Evolutionary conservation across 2,329 filamentous ascomycete genomes (phyloP), one percentile per base, ranked within the genome.

Genomic region (Sclerotinia sclerotiorum): DNA sequence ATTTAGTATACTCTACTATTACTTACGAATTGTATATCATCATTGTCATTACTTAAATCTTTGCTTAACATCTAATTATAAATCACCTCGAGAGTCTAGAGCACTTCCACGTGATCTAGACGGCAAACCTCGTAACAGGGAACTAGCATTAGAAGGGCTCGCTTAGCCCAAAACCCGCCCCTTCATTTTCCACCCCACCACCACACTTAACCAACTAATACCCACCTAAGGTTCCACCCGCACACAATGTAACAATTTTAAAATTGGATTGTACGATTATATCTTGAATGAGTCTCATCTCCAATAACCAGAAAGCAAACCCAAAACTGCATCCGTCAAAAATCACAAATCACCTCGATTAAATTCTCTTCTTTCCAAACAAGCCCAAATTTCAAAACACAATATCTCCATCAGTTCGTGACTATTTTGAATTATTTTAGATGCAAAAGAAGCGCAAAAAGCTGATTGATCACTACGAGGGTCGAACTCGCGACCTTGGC

Each of bases 131-230:
- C n/a, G n/a, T n/a, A n/a, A n/a, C n/a, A n/a, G n/a, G 54, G 32
- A 39, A 13, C 32, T 32, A 57, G n/a, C 6, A 27, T 11, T 27
- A 27, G 35, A 15, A 44, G 24, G 56, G 4, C 19, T 58, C 56
- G 56, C 56, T 58, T 58, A 58, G 35, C 7, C n/a, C 10, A 19
- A n/a, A 39, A 11, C 15, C 13, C 29, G 24, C 56, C 39, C 56
- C 56, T 58, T 58, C 56, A 58, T 58, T 55, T 21, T 35, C 52
- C 35, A 57, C 56, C 35, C 51, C 51, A 54, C 51, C 48, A 51
- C 13, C 5, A n/a, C n/a, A n/a, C n/a, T 3, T 1, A 19, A n/a
- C 52, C 19, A 32, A 35, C 13, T 32, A 21, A 21, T 42, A 27
- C n/a, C 55, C 55, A 15, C 39, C 35, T 3, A 42, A 42, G 39